Base-by-base conservation (phyloP, 2,329 filamentous ascomycete genomes). In the Beauveria asiatica region DNA sequence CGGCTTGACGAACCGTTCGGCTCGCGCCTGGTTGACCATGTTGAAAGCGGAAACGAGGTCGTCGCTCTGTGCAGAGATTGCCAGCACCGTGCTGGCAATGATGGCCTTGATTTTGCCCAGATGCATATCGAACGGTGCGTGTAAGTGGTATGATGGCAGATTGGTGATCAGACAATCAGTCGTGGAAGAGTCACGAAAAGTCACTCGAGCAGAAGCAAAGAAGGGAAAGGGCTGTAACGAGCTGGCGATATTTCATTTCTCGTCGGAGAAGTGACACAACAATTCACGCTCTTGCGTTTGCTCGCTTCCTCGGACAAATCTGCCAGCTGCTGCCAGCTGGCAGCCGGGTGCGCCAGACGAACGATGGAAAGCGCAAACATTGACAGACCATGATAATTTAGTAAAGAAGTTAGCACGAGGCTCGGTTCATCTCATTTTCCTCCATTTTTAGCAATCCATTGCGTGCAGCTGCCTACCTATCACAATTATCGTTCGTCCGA, bases 21-120 rank as follows among this genome's bases (percentile, higher is more conserved):
- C 62, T 7, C 72, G 70, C 49, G 68, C 71, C 58, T 70, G 65
- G 49, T 74, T 74, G 63, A 74, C 62, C 44, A 68, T 66, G 41
- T 60, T 61, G 52, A 73, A 60, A 33, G 70, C 69, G 16, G 63
- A 45, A 46, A 48, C 61, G 37, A 67, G 62, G 37, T 73, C 68
- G 19, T 69, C 63, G 17, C 62, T 64, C 58, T 64, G 63, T 21
- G 61, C 64, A 56, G n/a, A 49, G 23, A 42, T 19, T 37, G 33
- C n/a, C 45, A 42, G 11, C 55, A 39, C 52, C 27, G 49, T 13
- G 13, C 58, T 46, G 37, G 62, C 42, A 23, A 69, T 27, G 25
- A 67, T 19, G n/a, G 33, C 62, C 16, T 37, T 46, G 17, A 60
- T 16, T 46, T 57, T 57, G 55, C 17, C 45, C n/a, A 57, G 37